phyloP scores from a whole-genome alignment of 1,284 basidiomycete species.

The Leccinum pachyderme region DNA sequence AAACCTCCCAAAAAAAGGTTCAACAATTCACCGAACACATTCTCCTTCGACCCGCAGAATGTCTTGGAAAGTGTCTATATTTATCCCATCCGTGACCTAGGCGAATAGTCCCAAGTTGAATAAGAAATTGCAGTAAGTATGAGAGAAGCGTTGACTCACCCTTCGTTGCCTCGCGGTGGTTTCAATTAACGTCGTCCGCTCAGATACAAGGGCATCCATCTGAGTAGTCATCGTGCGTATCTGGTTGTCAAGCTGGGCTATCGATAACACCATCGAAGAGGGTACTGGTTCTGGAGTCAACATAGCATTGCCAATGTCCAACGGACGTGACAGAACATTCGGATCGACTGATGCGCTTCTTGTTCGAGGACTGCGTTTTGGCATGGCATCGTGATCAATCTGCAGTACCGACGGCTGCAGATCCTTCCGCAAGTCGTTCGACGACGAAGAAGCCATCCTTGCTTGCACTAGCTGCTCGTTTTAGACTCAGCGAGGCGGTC shows the following conservation, averaged over 20 bases:
- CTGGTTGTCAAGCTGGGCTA: slow-evolving; percentile 35
- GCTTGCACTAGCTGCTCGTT: slow-evolving; percentile 24
- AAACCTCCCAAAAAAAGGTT: not conserved
- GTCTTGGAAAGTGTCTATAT: slow-evolving; percentile 20
- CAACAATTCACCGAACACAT: slow-evolving; percentile 33
- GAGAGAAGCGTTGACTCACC: slow-evolving; percentile 16
- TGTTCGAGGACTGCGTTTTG: slow-evolving; percentile 9
- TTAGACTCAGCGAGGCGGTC: not conserved
- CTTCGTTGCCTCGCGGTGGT: slow-evolving; percentile 23
- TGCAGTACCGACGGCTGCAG: not conserved
- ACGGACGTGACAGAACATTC: slow-evolving; percentile 9
- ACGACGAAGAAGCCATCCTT: slow-evolving; percentile 6
- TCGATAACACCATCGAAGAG: slow-evolving; percentile 12
- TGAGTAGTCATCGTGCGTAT: slow-evolving; percentile 35
- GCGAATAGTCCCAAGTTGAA: not conserved
- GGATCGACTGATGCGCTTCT: slow-evolving; percentile 28
- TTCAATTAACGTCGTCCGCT: slow-evolving; percentile 34
- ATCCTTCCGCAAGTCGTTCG: not conserved
- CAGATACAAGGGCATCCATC: slow-evolving; percentile 37
- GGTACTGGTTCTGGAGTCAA: not conserved
- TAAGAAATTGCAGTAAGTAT: not conserved
- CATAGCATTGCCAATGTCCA: not conserved
- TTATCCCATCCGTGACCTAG: slow-evolving; percentile 18
- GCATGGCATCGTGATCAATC: not conserved
- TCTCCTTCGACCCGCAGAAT: slow-evolving; percentile 34